These are phyloP conservation scores for Rachicladosporium sp. DNA, from an alignment of 2,329 filamentous ascomycete species.

Conservation along the genomic window DNA sequence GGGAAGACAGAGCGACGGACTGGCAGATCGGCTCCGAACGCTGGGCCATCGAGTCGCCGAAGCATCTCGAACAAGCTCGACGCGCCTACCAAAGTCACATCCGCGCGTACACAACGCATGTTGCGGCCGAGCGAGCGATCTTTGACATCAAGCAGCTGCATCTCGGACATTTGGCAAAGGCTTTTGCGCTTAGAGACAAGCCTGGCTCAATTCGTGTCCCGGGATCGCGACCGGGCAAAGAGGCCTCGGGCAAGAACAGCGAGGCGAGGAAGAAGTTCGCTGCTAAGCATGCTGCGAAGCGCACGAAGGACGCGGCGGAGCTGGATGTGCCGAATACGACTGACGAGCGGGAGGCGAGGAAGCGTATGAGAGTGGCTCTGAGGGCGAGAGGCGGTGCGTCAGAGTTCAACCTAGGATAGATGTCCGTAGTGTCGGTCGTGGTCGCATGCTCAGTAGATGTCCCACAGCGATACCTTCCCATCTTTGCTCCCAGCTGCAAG, in stretches of 20 bases:
- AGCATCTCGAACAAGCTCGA: conserved; percentile 66
- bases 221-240: conserved; percentile 37
- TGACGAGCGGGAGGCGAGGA: conserved; percentile 35
- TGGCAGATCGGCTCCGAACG: conserved; percentile 55
- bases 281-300: conserved; percentile 17
- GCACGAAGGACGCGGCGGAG: conserved; percentile 19
- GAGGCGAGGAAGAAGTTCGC: conserved; percentile 26
- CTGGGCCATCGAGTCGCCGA: conserved; percentile 51
- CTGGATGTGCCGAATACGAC: conserved; percentile 14
- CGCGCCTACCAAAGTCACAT: conserved; percentile 86
- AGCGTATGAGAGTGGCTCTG: conserved; percentile 42
- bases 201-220: conserved; percentile 61
- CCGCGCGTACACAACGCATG: conserved; percentile 87
- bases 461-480: conserved; percentile 90
- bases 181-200: conserved; percentile 77
- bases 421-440: neutral
- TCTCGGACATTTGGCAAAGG: conserved; percentile 85
- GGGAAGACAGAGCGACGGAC: conserved; percentile 55
- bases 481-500: conserved; percentile 84
- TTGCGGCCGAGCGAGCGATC: conserved; percentile 67
- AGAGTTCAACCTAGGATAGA: conserved; percentile 45
- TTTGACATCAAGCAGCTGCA: conserved; percentile 91
- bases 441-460: conserved; percentile 51
- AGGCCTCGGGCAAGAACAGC: conserved; percentile 35
- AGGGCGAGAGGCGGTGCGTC: conserved; percentile 40